Conservation (phyloP, 805 yeast genomes). For the Tetrapisispora iriomotensis region DNA sequence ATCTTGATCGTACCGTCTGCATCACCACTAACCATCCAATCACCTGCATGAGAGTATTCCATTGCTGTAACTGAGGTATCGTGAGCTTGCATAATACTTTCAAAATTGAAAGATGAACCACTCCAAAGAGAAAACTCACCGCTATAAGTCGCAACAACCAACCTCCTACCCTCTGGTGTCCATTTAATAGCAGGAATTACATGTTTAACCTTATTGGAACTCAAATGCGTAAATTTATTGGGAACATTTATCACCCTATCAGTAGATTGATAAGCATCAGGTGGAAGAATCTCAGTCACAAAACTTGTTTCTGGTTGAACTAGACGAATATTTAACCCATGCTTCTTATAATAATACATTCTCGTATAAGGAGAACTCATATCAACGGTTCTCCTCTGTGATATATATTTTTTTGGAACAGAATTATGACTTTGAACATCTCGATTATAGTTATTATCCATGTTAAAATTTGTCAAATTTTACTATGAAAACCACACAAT, state of each 20-base stretch:
- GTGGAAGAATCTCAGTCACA: conserved; percentile 25
- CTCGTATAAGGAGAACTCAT: conserved; percentile 25
- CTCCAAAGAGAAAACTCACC: conserved; percentile 98
- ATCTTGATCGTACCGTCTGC: conserved; percentile 85
- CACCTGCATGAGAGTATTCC: conserved; percentile 79
- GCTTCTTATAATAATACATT: conserved; percentile 20
- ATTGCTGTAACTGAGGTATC: conserved; percentile 77
- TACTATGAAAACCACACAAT: no score
- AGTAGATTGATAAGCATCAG: conserved; percentile 15
- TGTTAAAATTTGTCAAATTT: background rate
- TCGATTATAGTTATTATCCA: conserved; percentile 6
- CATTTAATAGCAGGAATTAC: conserved; percentile 83
- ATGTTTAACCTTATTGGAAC: conserved; percentile 85
- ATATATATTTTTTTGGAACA: conserved; percentile 17
- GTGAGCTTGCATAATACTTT: conserved; percentile 97
- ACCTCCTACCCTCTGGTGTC: conserved; percentile 94
- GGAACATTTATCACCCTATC: conserved; percentile 46
- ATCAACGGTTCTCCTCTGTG: conserved; percentile 28
- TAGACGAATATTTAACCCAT: conserved; percentile 21
- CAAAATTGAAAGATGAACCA: conserved; percentile 89
- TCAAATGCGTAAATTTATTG: conserved; percentile 79
- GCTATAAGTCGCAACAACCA: conserved; percentile 79
- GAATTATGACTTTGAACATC: conserved; percentile 5
- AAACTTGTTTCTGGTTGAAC: conserved; percentile 26
- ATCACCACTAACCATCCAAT: conserved; percentile 92